A percentile compares a stretch with the other conserved stretches of the same genome.
These are phyloP conservation scores for Penicillium egyptiacum DNA, from an alignment of 495 filamentous ascomycete genomes.

Conservation along the genomic window DNA sequence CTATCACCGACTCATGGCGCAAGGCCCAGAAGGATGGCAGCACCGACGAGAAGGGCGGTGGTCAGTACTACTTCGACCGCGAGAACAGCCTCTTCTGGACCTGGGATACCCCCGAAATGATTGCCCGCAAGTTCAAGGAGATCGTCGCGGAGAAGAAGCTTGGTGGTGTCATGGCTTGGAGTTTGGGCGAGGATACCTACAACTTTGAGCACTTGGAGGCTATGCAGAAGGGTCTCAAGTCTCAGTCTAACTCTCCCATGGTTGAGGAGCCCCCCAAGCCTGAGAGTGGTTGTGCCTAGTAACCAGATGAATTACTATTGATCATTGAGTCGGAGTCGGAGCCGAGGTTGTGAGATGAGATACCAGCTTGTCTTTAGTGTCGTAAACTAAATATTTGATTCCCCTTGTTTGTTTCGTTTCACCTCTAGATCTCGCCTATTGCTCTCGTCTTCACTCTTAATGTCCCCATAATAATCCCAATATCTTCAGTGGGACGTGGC, in stretches of 20 bases:
- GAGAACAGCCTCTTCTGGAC: slow-evolving; percentile 67
- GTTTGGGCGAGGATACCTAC: slow-evolving; percentile 67
- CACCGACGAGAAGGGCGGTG: slow-evolving; percentile 60
- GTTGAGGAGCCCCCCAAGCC: not conserved
- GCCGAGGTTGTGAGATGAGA: not conserved
- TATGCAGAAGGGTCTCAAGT: slow-evolving; percentile 49
- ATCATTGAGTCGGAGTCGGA: not conserved
- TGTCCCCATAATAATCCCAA: not conserved
- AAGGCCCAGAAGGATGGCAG: slow-evolving; percentile 53
- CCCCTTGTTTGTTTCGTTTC: not conserved
- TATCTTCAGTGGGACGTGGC: not conserved
- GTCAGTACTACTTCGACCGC: slow-evolving; percentile 68
- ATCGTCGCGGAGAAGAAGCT: slow-evolving; percentile 59
- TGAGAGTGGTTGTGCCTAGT: not conserved
- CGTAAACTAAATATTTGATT: not conserved
- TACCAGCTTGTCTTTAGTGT: too few species aligned
- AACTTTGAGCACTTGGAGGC: slow-evolving; percentile 58
- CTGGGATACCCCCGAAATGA: slow-evolving; percentile 66
- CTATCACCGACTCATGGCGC: slow-evolving; percentile 41
- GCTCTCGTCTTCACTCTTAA: not conserved
- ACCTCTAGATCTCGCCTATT: not conserved
- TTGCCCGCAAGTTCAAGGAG: slow-evolving; percentile 61
- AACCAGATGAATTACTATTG: too few species aligned
- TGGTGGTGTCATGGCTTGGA: slow-evolving; percentile 74
- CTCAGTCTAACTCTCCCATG: slow-evolving; percentile 17